A percentile compares a stretch with the other conserved stretches of the same genome.
Conservation (phyloP, 495 filamentous ascomycete genomes). For the Penicillium angulare region DNA sequence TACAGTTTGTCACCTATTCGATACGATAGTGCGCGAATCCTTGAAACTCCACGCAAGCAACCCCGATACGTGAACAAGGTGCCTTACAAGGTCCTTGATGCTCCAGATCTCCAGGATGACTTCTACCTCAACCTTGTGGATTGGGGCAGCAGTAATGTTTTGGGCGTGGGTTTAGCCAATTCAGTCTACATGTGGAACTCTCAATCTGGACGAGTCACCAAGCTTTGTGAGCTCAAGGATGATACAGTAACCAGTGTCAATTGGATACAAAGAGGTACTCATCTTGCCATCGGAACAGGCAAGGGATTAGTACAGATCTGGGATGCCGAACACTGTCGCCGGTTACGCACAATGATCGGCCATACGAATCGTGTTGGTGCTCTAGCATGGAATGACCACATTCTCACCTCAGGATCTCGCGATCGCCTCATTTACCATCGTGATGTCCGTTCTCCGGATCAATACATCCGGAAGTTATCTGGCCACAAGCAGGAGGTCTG, state of each 20-base stretch:
- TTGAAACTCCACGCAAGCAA: slow-evolving; percentile 83
- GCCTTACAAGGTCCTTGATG: slow-evolving; percentile 95
- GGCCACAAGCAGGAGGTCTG: slow-evolving; percentile 99
- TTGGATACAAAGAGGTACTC: slow-evolving; percentile 95
- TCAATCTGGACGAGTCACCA: slow-evolving; percentile 77
- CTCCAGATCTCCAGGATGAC: slow-evolving; percentile 92
- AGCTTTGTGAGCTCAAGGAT: slow-evolving; percentile 88
- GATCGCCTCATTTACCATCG: slow-evolving; percentile 93
- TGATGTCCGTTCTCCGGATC: slow-evolving; percentile 90
- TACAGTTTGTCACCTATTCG: slow-evolving; percentile 93
- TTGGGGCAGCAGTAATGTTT: slow-evolving; percentile 92
- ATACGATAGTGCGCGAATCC: slow-evolving; percentile 84
- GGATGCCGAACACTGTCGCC: slow-evolving; percentile 83
- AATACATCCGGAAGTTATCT: slow-evolving; percentile 74
- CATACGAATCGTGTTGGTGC: slow-evolving; percentile 89
- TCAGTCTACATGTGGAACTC: slow-evolving; percentile 99
- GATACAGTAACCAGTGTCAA: slow-evolving; percentile 95
- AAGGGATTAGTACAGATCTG: slow-evolving; percentile 96
- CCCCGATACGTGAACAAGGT: slow-evolving; percentile 90
- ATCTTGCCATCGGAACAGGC: slow-evolving; percentile 89
- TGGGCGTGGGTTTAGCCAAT: slow-evolving; percentile 87
- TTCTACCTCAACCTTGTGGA: slow-evolving; percentile 97
- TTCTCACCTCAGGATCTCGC: slow-evolving; percentile 90
- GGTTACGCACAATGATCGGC: slow-evolving; percentile 92
- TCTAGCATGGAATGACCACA: slow-evolving; percentile 96